A percentile compares a stretch with the other conserved stretches of the same genome.
These are phyloP conservation scores for Solanum virginianum DNA, from an alignment of 257 asterid species.

Conservation along the genomic window DNA sequence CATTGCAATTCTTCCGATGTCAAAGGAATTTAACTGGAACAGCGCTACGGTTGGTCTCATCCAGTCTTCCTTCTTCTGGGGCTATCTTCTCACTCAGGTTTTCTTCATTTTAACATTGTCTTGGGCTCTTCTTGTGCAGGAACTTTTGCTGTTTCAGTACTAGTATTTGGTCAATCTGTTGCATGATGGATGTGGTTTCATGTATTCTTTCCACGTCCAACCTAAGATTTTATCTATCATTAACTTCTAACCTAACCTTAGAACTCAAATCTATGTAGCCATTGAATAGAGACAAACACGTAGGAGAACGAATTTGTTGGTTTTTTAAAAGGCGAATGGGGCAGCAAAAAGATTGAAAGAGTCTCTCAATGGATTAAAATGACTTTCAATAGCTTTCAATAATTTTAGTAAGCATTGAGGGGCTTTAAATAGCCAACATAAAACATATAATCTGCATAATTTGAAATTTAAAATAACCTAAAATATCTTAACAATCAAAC, in stretches of 20 bases:
- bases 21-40: slow-evolving; percentile 95
- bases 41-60: slow-evolving; percentile 96
- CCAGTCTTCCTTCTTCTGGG: slow-evolving; percentile 99
- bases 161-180: background rate
- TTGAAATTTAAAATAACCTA: too few species aligned
- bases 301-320: background rate
- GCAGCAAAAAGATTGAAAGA: too few species aligned
- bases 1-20: slow-evolving; percentile 97
- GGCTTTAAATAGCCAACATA: too few species aligned
- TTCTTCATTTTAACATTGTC: slow-evolving; percentile 2
- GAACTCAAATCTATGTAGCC: background rate
- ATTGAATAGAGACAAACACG: background rate
- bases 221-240: background rate
- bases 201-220: background rate
- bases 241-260: background rate
- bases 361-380: too few species aligned
- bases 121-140: background rate
- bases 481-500: too few species aligned
- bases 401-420: too few species aligned
- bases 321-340: too few species aligned
- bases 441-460: too few species aligned
- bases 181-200: background rate
- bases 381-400: too few species aligned
- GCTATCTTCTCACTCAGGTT: slow-evolving; percentile 96
- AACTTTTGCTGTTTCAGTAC: background rate